Percentiles rank a stretch among this genome's conserved stretches.
phyloP scores from a whole-genome alignment of 2,329 filamentous ascomycete genomes.

The Leptodontidium sp. region DNA sequence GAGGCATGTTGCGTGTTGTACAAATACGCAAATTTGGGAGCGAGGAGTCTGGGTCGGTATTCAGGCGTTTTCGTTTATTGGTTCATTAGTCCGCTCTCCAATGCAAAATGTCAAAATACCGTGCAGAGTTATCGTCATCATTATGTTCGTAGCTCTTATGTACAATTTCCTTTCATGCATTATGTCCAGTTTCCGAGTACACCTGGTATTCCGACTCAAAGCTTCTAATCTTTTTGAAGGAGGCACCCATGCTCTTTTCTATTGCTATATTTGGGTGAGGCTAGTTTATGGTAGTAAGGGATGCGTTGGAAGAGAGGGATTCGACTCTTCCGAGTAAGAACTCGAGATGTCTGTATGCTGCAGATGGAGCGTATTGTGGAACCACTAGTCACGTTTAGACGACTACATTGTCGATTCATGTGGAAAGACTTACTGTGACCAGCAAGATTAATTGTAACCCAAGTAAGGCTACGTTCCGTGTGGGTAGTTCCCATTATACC shows the following conservation, averaged over 20 bases:
- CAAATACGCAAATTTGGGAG: conserved; percentile 39
- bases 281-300: conserved; percentile 48
- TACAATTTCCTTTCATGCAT: neutral
- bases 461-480: conserved; percentile 80
- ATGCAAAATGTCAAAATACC: conserved; percentile 19
- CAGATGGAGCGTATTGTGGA: conserved; percentile 72
- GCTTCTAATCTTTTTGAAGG: conserved; percentile 14
- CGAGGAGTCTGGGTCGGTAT: conserved; percentile 41
- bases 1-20: conserved; percentile 34
- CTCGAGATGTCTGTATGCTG: conserved; percentile 77
- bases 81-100: conserved; percentile 37
- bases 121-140: neutral
- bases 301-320: conserved; percentile 54
- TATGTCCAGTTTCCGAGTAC: neutral
- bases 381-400: conserved; percentile 34
- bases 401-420: neutral
- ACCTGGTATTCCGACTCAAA: neutral
- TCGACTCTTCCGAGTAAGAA: conserved; percentile 76
- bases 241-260: conserved; percentile 34
- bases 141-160: neutral
- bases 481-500: conserved; percentile 76
- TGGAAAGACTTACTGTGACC: conserved; percentile 62
- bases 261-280: conserved; percentile 31
- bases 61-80: conserved; percentile 28
- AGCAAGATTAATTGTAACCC: conserved; percentile 66